These are phyloP conservation scores for Botrytis fragariae DNA, from an alignment of 2,329 filamentous ascomycete genomes.

Conservation along the genomic window DNA sequence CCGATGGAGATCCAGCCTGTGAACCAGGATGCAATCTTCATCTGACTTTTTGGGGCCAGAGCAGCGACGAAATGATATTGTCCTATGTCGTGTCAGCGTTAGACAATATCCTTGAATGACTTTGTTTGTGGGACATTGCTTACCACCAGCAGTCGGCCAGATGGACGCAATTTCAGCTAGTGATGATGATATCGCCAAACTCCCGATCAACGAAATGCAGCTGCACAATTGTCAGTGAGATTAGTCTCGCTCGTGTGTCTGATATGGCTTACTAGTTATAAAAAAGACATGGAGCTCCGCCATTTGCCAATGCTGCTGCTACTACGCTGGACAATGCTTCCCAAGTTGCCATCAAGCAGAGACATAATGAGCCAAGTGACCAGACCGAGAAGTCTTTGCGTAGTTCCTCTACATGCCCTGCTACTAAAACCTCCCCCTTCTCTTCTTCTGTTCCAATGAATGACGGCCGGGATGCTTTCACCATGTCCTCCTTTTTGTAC, in stretches of 20 bases:
- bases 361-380: conserved; percentile 42
- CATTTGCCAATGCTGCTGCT: conserved; percentile 44
- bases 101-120: neutral
- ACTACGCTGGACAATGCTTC: conserved; percentile 41
- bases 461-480: neutral
- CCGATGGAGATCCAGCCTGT: conserved; percentile 48
- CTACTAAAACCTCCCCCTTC: neutral
- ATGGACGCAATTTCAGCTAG: conserved; percentile 47
- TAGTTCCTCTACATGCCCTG: conserved; percentile 29
- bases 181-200: conserved; percentile 42
- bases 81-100: conserved; percentile 29
- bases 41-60: conserved; percentile 45
- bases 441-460: neutral
- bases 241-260: neutral
- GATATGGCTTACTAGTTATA: conserved; percentile 42
- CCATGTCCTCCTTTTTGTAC: neutral
- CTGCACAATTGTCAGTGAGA: conserved; percentile 29
- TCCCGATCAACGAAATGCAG: conserved; percentile 44
- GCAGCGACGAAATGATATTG: conserved; percentile 62
- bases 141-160: conserved; percentile 37
- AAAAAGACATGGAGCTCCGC: conserved; percentile 48
- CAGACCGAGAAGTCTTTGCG: conserved; percentile 42
- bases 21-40: conserved; percentile 42
- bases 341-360: conserved; percentile 18
- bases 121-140: neutral